These are phyloP conservation scores for Actinidia polygama DNA, from an alignment of 179 eudicot species.

Conservation along the genomic window DNA sequence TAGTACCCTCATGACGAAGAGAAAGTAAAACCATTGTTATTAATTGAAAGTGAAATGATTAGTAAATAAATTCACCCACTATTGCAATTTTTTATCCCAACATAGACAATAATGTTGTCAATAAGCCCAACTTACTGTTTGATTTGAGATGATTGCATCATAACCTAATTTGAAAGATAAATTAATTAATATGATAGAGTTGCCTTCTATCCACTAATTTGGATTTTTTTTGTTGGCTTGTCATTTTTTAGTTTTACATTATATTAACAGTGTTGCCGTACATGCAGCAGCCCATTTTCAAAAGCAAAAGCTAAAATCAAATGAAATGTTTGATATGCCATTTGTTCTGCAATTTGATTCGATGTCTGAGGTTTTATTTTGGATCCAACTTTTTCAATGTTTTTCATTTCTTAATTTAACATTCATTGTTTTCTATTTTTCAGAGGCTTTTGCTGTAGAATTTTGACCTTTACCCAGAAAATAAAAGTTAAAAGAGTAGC, in stretches of 20 bases:
- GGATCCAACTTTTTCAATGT: too few relatives aligned
- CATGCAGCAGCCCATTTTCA: background rate
- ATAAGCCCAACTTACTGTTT: conserved; percentile 2
- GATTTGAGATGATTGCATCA: background rate
- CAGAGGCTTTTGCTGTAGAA: too few relatives aligned
- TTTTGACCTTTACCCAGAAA: too few relatives aligned
- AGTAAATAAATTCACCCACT: background rate
- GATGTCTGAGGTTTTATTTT: too few relatives aligned
- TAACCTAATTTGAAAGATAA: background rate
- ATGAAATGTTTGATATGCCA: background rate
- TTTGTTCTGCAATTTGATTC: too few relatives aligned
- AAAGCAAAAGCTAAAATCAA: background rate
- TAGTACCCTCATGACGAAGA: background rate
- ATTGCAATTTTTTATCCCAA: background rate
- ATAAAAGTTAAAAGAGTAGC: too few relatives aligned
- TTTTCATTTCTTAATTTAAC: too few relatives aligned
- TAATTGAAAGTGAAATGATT: background rate
- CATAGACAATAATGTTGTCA: background rate
- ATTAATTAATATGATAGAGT: background rate
- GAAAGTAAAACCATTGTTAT: background rate
- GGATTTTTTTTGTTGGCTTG: background rate
- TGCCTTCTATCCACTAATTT: background rate
- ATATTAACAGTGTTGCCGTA: background rate
- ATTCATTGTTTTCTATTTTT: too few relatives aligned
- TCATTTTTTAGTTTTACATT: conserved; percentile 3